Percentiles rank a stretch among this genome's conserved stretches.
Conservation (phyloP, 2,329 filamentous ascomycete species). For the Fonsecaea multimorphosa region DNA sequence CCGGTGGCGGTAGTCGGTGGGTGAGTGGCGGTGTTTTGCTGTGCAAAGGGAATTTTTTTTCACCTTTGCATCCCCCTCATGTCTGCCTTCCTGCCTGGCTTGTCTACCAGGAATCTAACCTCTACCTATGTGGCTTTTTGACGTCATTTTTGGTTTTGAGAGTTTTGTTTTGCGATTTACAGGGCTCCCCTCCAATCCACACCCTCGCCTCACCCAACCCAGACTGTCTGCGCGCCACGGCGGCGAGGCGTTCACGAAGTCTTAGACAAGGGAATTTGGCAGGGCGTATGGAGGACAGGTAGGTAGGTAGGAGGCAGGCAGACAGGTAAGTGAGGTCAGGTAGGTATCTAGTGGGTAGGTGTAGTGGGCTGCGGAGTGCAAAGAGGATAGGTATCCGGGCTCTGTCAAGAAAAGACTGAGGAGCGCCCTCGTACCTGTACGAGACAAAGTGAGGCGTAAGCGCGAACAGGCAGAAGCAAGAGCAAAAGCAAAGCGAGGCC, state of each 20-base stretch:
- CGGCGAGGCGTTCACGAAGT: not conserved
- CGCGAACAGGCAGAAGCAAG: not conserved
- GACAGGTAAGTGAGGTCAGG: not conserved
- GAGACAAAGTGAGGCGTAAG: conserved; percentile 1
- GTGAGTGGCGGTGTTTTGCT: not conserved
- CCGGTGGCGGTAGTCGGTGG: not conserved
- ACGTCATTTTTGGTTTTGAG: too few species aligned
- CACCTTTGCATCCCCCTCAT: not conserved
- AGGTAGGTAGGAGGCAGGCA: not conserved
- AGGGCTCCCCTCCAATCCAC: not conserved
- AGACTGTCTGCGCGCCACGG: not conserved
- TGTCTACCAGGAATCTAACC: too few species aligned
- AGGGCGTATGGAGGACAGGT: not conserved
- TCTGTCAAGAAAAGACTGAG: not conserved
- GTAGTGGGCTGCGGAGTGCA: not conserved
- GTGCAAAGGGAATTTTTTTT: not conserved
- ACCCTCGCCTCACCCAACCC: not conserved
- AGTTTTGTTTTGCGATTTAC: not conserved
- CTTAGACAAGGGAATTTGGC: not conserved
- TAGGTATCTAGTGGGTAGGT: not conserved
- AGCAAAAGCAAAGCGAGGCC: not conserved
- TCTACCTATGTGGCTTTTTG: too few species aligned
- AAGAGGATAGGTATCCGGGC: not conserved
- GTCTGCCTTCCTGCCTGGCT: not conserved
- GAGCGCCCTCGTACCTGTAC: not conserved